These are phyloP conservation scores for Stygiomarasmius scandens DNA, from an alignment of 1,284 basidiomycete genomes.

Conservation along the genomic window DNA sequence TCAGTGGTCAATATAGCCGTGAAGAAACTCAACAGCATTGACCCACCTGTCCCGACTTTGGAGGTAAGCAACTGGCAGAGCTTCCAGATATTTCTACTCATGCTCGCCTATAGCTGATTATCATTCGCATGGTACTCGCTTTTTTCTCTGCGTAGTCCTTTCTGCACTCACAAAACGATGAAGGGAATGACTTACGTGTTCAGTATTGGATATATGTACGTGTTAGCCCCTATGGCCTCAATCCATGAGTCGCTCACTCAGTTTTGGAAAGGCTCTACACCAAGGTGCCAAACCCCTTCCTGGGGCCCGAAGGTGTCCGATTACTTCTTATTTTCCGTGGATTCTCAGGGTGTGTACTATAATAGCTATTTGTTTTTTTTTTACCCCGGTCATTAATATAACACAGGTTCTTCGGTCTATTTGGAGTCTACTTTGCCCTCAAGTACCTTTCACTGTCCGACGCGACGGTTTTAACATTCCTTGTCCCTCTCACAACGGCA, in stretches of 20 bases:
- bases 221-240: background rate
- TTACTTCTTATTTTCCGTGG: constrained; percentile 51
- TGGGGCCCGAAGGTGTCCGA: constrained; percentile 61
- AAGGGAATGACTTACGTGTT: constrained; percentile 26
- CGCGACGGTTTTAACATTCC: constrained; percentile 76
- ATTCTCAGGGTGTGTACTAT: constrained; percentile 46
- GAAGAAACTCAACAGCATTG: constrained; percentile 60
- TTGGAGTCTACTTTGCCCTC: constrained; percentile 70
- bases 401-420: constrained; percentile 63
- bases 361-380: background rate
- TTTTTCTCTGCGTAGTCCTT: background rate
- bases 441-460: constrained; percentile 74
- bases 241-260: background rate
- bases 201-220: constrained; percentile 25
- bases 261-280: constrained; percentile 18
- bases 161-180: background rate
- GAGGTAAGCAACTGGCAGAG: constrained; percentile 43
- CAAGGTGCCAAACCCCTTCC: constrained; percentile 52
- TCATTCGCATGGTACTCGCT: constrained; percentile 23
- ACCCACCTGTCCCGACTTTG: constrained; percentile 58
- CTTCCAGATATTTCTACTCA: background rate
- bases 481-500: constrained; percentile 70
- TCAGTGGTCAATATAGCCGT: constrained; percentile 63
- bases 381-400: background rate
- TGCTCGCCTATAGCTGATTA: constrained; percentile 15